Base-by-base conservation (phyloP, 192 early-diverging fungal genomes). In the Gigaspora rosea region DNA sequence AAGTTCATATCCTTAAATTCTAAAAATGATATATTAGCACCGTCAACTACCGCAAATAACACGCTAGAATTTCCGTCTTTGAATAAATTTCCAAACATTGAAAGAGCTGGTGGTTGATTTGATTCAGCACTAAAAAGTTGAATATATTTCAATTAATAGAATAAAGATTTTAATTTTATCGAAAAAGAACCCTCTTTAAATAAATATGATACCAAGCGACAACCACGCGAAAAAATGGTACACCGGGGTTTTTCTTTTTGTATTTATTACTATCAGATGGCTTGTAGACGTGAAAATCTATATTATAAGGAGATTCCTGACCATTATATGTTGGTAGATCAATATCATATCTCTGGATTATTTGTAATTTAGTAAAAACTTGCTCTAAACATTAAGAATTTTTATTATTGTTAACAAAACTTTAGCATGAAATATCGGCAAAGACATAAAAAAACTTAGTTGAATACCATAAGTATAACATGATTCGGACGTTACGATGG, bases 321-420 rank as follows among this genome's bases (percentile, higher is more conserved):
- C 49, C 48, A 49, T 69, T 27, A 27, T 11, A 5, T 3, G 4
- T 8, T 15, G 11, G 4, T 13, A 68, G 13, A 46, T 64, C 16
- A 41, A 68, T 22, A 77, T 79, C 5, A 71, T 56, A n/a, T 69
- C 48, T 11, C 46, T 70, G 15, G 69, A 84, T 78, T 58, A 84
- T 82, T 52, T 79, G 77, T 18, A 84, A 67, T 18, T 61, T 82
- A 16, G 76, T 64, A 22, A 82, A 71, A 18, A 82, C 78, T 75
- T 84, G 72, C 13, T 78, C 83, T 84, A 22, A 41, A 5, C 2
- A 35, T 57, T 46, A 58, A 66, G 41, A 56, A 50, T 33, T 56
- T 16, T 16, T 41, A 15, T 50, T 27, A 51, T 18, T 5, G 16
- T 75, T 36, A 51, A 49, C 11, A 10, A 9, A 47, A 51, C 56